Evolutionary conservation across 768 basidiomycete species (phyloP), one percentile per base, ranked within the genome.

Genomic region (Amanita pseudoporphyria): DNA sequence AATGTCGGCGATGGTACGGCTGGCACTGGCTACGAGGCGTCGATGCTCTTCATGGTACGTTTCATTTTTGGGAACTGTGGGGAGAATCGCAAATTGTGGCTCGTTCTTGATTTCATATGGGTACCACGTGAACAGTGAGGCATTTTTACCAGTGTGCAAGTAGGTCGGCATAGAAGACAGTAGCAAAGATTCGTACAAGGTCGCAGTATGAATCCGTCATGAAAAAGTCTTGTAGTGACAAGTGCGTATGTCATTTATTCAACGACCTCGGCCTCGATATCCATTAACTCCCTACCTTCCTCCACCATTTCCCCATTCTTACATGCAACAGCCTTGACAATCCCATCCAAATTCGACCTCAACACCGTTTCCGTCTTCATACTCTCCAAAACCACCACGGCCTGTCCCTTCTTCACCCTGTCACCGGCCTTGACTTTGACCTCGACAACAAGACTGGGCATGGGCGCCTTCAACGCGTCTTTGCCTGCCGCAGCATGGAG

Each of bases 321-420:
- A 60, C 88, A 93, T 12, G 78, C 78, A 12, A 95, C 77, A 39
- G 75, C 70, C 57, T 72, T 80, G 6, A 95, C 82, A 5, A 81
- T 68, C 3, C 91, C 93, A 32, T 75, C 68, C 6, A 68, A 70
- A 52, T 81, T 75, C 12, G 89, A 81, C 47, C 90, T 73, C 54
- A 96, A 64, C 36, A 90, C 86, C 33, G 87, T 94, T 68, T 95
- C 92, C 55, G 92, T 96, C 78, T 97, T 97, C 93, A 96, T 97
- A 60, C 92, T 95, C 68, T 95, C 93, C 60, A 95, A 66, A 5
- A 94, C 79, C 26, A 92, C 81, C 7, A 91, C 73, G 6, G 78
- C 78, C 60, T 93, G 86, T 0, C 89, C 90, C 59, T 77, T 82
- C 66, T 84, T 81, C 35, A 96, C 87, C 12, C 64, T 70, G 45